These are phyloP conservation scores for Sugiyamaella americana DNA, from an alignment of 805 yeast genomes.

Conservation along the genomic window DNA sequence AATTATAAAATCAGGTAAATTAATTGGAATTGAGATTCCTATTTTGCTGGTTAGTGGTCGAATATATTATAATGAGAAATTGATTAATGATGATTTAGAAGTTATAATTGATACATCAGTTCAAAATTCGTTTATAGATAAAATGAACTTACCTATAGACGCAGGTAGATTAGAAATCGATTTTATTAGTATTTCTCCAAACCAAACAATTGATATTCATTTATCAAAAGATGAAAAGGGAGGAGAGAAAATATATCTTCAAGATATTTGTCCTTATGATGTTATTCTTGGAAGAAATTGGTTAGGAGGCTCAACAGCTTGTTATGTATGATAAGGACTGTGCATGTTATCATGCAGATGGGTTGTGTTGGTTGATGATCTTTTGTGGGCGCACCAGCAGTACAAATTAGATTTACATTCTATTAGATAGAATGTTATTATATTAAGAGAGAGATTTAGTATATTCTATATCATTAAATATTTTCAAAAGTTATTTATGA, in stretches of 20 bases:
- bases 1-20: background rate
- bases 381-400: too few species aligned
- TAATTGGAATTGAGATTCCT: background rate
- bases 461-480: too few species aligned
- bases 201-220: too few species aligned
- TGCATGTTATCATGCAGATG: too few species aligned
- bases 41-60: conserved; percentile 6
- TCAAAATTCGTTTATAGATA: conserved; percentile 6
- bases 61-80: background rate
- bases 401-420: too few species aligned
- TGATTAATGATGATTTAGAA: conserved; percentile 9
- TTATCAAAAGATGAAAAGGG: too few species aligned
- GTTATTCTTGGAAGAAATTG: conserved; percentile 14
- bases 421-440: too few species aligned
- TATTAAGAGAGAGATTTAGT: too few species aligned
- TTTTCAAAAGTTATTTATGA: too few species aligned
- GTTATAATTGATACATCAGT: conserved; percentile 7
- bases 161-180: background rate
- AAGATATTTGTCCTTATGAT: conserved; percentile 14
- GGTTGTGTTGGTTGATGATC: too few species aligned
- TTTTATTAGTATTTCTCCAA: background rate
- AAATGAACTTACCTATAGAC: background rate
- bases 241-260: conserved; percentile 4
- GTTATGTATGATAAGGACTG: too few species aligned
- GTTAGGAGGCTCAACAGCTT: too few species aligned